A percentile compares a stretch with the other conserved stretches of the same genome.
phyloP scores from a whole-genome alignment of 495 filamentous ascomycete genomes.

The Penicillium cosmopolitanum region DNA sequence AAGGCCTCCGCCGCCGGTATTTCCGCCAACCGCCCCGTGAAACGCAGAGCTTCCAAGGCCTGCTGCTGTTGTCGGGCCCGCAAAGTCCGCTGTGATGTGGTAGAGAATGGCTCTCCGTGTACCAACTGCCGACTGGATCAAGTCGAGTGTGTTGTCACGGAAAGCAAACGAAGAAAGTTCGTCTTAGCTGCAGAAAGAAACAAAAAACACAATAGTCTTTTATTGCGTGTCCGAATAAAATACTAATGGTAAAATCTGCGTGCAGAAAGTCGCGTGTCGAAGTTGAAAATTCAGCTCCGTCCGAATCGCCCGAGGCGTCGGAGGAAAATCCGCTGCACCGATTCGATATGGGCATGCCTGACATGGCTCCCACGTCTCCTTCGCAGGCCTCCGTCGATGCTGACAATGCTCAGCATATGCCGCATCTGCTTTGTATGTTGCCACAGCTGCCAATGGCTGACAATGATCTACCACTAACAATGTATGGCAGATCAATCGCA shows the following conservation, averaged over 20 bases:
- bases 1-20: slow-evolving; percentile 48
- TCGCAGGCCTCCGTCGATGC: slow-evolving; percentile 47
- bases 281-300: slow-evolving; percentile 34
- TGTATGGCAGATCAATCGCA: slow-evolving; percentile 42
- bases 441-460: background rate
- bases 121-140: slow-evolving; percentile 88
- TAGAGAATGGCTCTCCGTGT: slow-evolving; percentile 83
- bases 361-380: slow-evolving; percentile 42
- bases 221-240: background rate
- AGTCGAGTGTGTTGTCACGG: slow-evolving; percentile 85
- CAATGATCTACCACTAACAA: background rate
- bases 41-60: slow-evolving; percentile 83
- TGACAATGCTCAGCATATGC: slow-evolving; percentile 55
- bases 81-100: slow-evolving; percentile 94
- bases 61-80: slow-evolving; percentile 84
- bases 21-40: slow-evolving; percentile 60
- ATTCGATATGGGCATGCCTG: slow-evolving; percentile 35
- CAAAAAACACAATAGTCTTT: slow-evolving; percentile 1
- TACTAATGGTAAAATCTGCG: slow-evolving; percentile 22
- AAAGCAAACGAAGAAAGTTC: slow-evolving; percentile 84
- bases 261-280: slow-evolving; percentile 52
- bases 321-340: slow-evolving; percentile 41
- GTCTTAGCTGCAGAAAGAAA: slow-evolving; percentile 27
- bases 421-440: slow-evolving; percentile 50
- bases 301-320: slow-evolving; percentile 44